Conservation (phyloP, 2,329 filamentous ascomycete genomes). For the Cytospora piceae region DNA sequence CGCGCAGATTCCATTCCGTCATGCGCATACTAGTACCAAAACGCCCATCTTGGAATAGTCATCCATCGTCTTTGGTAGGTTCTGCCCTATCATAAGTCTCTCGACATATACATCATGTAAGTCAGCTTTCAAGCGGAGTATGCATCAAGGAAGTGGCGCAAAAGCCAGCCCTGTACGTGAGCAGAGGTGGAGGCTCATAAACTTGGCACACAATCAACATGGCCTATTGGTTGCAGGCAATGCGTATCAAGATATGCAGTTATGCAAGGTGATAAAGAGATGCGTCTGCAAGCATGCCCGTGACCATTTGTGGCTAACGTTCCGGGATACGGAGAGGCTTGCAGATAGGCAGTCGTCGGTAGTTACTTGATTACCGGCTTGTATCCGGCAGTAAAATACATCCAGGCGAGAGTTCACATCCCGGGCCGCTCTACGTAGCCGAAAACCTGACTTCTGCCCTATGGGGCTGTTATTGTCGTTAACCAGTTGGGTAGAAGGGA, state of each 20-base stretch:
- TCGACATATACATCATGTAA: not conserved
- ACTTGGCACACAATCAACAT: not conserved
- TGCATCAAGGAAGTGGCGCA: too few relatives aligned
- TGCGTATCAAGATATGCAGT: not conserved
- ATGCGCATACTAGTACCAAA: too few relatives aligned
- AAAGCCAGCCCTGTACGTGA: too few relatives aligned
- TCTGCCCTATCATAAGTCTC: not conserved
- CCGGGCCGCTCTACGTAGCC: not conserved
- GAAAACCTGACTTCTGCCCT: not conserved
- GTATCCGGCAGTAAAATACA: too few relatives aligned
- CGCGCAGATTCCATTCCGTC: too few relatives aligned
- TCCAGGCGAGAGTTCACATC: not conserved
- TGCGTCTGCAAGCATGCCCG: slow-evolving; percentile 14
- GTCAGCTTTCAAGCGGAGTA: too few relatives aligned
- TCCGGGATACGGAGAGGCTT: not conserved
- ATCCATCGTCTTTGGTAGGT: too few relatives aligned
- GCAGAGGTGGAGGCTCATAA: not conserved
- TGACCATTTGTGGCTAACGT: not conserved
- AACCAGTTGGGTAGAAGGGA: not conserved
- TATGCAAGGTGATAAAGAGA: slow-evolving; percentile 7
- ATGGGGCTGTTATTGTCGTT: not conserved
- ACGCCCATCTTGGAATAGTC: too few relatives aligned
- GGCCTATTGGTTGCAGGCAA: not conserved
- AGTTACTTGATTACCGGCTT: not conserved
- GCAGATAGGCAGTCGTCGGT: too few relatives aligned